Evolutionary conservation across 2,329 filamentous ascomycete species (phyloP).

Genomic region (Colletotrichum falcatum): DNA sequence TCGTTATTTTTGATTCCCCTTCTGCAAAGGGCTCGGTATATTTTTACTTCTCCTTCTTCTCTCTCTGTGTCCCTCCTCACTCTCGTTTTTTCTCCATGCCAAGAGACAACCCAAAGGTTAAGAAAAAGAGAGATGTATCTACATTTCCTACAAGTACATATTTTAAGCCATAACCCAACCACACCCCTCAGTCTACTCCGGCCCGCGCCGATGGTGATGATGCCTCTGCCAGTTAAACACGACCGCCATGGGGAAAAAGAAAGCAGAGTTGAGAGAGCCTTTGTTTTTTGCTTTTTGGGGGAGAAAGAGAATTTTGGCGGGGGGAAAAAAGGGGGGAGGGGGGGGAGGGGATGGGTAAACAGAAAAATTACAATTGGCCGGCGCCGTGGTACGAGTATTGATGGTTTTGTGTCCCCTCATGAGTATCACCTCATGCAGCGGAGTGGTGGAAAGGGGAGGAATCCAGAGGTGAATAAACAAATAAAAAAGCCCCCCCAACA

Average conservation of each 20-base stretch:
- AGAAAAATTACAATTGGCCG: slow-evolving; percentile 16
- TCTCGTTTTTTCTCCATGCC: background rate
- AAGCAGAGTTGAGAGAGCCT: slow-evolving; percentile 39
- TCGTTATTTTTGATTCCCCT: background rate
- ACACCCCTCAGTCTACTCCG: slow-evolving; percentile 37
- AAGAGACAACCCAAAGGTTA: slow-evolving; percentile 13
- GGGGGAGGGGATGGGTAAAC: background rate
- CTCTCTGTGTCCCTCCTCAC: background rate
- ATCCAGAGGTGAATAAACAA: background rate
- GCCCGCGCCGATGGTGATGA: slow-evolving; percentile 29
- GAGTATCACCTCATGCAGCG: background rate
- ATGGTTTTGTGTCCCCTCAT: background rate
- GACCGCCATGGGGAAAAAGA: slow-evolving; percentile 18
- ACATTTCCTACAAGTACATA: slow-evolving; percentile 40
- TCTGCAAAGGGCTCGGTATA: background rate
- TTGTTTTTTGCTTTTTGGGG: slow-evolving; percentile 4
- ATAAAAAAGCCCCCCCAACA: background rate
- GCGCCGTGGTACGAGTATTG: background rate
- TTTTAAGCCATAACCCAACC: background rate
- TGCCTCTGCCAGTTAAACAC: slow-evolving; percentile 31
- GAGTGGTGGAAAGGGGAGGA: background rate
- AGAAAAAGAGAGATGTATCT: slow-evolving; percentile 30
- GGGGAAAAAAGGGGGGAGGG: background rate
- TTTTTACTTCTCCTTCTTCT: background rate
- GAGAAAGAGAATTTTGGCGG: background rate